phyloP scores from a whole-genome alignment of 305 asterid genomes.

The Stenogyne calaminthoides region DNA sequence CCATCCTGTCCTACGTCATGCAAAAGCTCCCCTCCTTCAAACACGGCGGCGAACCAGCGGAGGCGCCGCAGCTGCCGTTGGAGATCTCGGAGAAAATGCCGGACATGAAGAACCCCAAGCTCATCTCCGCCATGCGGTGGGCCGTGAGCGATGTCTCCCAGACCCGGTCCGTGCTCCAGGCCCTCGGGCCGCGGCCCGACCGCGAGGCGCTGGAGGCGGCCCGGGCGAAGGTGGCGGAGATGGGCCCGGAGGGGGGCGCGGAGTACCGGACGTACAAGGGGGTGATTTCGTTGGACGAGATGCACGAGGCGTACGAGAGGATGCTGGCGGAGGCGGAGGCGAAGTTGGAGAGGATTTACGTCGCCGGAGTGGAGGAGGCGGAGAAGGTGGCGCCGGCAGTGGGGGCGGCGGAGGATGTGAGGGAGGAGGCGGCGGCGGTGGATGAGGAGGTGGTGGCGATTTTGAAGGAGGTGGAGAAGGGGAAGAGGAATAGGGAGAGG shows the following conservation, averaged over 20 bases:
- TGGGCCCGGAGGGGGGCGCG: constrained; percentile 19
- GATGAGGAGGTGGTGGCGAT: constrained; percentile 67
- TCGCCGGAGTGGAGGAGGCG: constrained; percentile 35
- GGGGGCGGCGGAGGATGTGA: constrained; percentile 18
- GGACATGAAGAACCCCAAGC: constrained; percentile 62
- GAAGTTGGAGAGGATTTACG: constrained; percentile 73
- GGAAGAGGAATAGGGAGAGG: constrained; percentile 51
- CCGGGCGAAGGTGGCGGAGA: constrained; percentile 43
- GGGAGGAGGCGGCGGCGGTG: constrained; percentile 38
- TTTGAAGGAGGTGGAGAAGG: constrained; percentile 58
- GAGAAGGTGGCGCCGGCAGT: constrained; percentile 28
- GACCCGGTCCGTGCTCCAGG: constrained; percentile 62
- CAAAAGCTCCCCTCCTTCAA: constrained; percentile 64
- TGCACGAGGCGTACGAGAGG: constrained; percentile 78
- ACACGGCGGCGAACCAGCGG: constrained; percentile 60
- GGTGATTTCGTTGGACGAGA: constrained; percentile 71
- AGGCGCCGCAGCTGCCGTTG: constrained; percentile 59
- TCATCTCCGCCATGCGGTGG: constrained; percentile 63
- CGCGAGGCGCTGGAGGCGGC: constrained; percentile 84
- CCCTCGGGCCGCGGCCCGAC: constrained; percentile 81
- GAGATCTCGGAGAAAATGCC: constrained; percentile 89
- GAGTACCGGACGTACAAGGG: constrained; percentile 63
- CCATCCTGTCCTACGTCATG: constrained; percentile 82
- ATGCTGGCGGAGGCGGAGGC: constrained; percentile 82
- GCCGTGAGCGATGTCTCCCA: constrained; percentile 82